Conservation (phyloP, 1,139 yeast species). For the Pichia sp. region DNA sequence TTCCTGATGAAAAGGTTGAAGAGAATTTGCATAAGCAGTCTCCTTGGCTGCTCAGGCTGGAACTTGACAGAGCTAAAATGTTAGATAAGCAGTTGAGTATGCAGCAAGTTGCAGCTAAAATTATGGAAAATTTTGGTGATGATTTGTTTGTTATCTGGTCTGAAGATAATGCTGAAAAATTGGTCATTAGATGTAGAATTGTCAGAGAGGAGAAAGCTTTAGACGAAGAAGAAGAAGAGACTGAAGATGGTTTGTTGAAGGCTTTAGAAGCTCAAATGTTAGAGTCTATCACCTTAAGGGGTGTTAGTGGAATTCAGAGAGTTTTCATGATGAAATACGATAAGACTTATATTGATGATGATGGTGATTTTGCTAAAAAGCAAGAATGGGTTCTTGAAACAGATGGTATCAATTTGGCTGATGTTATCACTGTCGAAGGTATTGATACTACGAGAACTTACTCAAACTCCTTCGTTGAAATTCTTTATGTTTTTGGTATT, state of each 20-base stretch:
- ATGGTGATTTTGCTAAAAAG: constrained; percentile 82
- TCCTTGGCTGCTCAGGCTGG: constrained; percentile 95
- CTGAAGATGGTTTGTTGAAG: constrained; percentile 94
- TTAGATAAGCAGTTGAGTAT: constrained; percentile 94
- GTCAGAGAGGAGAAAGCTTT: constrained; percentile 91
- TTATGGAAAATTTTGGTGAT: constrained; percentile 86
- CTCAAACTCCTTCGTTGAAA: constrained; percentile 94
- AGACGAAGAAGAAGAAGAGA: constrained; percentile 92
- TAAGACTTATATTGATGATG: constrained; percentile 64
- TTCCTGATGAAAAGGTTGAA: constrained; percentile 96
- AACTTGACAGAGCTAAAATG: constrained; percentile 97
- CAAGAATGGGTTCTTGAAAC: constrained; percentile 99
- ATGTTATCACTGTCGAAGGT: constrained; percentile 92
- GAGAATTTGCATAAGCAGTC: constrained; percentile 90
- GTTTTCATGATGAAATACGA: constrained; percentile 94
- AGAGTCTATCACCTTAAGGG: constrained; percentile 88
- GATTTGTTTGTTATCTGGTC: constrained; percentile 98
- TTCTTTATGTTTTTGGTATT: constrained; percentile 91
- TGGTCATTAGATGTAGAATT: constrained; percentile 96
- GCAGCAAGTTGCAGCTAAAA: constrained; percentile 97
- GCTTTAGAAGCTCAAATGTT: constrained; percentile 95
- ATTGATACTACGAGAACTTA: constrained; percentile 86
- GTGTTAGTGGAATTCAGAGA: constrained; percentile 90
- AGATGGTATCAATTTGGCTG: constrained; percentile 94
- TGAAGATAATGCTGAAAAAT: constrained; percentile 96